A percentile compares a stretch with the other conserved stretches of the same genome.
These are phyloP conservation scores for Rhytidiadelphus loreus DNA, from an alignment of 225 moss, liverwort and hornwort species.

Conservation along the genomic window DNA sequence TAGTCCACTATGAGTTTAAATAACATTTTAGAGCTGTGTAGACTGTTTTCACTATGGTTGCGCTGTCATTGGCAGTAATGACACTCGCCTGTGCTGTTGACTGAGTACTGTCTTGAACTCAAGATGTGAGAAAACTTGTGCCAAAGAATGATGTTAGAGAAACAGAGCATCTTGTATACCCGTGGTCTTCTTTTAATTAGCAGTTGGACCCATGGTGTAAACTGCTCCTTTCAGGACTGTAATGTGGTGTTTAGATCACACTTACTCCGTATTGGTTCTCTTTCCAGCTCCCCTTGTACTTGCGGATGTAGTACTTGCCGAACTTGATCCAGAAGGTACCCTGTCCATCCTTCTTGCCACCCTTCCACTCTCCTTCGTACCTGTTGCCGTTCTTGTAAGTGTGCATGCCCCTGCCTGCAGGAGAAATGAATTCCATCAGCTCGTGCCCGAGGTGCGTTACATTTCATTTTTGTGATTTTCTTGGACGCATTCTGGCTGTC, in stretches of 20 bases:
- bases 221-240: not conserved
- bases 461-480: not conserved
- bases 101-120: not conserved
- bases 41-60: not conserved
- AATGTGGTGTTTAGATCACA: not conserved
- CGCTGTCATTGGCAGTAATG: not conserved
- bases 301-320: conserved; percentile 46
- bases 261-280: conserved; percentile 74
- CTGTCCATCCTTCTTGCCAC: conserved; percentile 72
- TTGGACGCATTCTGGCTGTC: not conserved
- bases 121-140: not conserved
- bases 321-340: conserved; percentile 85
- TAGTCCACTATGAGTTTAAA: not conserved
- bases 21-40: not conserved
- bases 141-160: not conserved
- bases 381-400: conserved; percentile 72
- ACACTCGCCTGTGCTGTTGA: not conserved
- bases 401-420: conserved; percentile 72
- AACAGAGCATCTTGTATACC: not conserved
- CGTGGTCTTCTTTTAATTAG: not conserved
- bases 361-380: conserved; percentile 75
- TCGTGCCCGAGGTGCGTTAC: not conserved
- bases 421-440: not conserved
- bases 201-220: not conserved
- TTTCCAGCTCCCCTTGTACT: conserved; percentile 78